Conservation (phyloP, 805 yeast species). For the Candida loeiensis region DNA sequence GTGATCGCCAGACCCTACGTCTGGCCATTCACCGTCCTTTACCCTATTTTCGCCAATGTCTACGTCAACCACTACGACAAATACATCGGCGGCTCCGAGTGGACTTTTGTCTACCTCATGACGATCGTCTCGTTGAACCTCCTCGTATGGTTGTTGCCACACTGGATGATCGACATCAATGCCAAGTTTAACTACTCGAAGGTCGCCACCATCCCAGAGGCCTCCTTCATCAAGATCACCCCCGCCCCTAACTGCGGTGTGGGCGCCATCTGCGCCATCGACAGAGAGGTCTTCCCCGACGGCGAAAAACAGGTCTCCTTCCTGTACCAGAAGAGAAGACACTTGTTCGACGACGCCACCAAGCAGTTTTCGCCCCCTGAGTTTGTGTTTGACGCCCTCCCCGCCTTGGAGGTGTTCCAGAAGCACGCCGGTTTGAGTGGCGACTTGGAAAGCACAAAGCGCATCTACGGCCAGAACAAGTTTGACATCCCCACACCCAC, state of each 20-base stretch:
- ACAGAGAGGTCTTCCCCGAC: slow-evolving; percentile 49
- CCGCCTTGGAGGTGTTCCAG: slow-evolving; percentile 58
- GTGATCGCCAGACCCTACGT: slow-evolving; percentile 66
- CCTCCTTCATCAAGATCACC: slow-evolving; percentile 67
- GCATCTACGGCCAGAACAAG: slow-evolving; percentile 77
- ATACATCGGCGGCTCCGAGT: slow-evolving; percentile 84
- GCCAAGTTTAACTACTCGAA: slow-evolving; percentile 63
- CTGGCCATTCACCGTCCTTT: slow-evolving; percentile 75
- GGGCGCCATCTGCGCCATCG: slow-evolving; percentile 70
- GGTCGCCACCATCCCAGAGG: slow-evolving; percentile 54
- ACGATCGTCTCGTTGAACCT: slow-evolving; percentile 69
- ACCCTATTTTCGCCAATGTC: slow-evolving; percentile 67
- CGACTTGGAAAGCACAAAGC: slow-evolving; percentile 43
- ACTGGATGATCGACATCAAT: slow-evolving; percentile 78
- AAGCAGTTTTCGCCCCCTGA: slow-evolving; percentile 74
- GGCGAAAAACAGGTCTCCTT: slow-evolving; percentile 67
- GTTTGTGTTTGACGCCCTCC: slow-evolving; percentile 62
- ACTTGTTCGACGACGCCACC: slow-evolving; percentile 56
- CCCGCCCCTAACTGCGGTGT: slow-evolving; percentile 87
- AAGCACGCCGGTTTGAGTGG: slow-evolving; percentile 52
- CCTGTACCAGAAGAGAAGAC: slow-evolving; percentile 88
- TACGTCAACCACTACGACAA: slow-evolving; percentile 69
- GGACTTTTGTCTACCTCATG: slow-evolving; percentile 90
- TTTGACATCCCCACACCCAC: slow-evolving; percentile 96
- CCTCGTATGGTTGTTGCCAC: slow-evolving; percentile 84